A percentile compares a stretch with the other conserved stretches of the same genome.
Conservation (phyloP, 2,329 filamentous ascomycete species). For the Aspergillus quadricinctus region DNA sequence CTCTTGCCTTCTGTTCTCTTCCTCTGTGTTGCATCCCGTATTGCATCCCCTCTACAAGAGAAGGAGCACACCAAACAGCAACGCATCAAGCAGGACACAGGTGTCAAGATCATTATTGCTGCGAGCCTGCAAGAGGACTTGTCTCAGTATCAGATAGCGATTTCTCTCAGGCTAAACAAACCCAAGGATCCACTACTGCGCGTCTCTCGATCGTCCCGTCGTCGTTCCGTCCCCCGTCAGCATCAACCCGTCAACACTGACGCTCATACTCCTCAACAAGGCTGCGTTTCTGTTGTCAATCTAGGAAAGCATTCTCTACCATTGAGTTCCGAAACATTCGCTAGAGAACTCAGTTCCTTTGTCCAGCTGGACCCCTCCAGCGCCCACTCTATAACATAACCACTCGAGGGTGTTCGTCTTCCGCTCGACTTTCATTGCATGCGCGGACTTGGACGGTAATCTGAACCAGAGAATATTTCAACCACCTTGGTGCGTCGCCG, state of each 20-base stretch:
- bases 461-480: background rate
- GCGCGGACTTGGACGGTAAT: background rate
- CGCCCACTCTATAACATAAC: background rate
- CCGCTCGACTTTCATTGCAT: background rate
- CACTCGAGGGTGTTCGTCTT: background rate
- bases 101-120: background rate
- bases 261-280: background rate
- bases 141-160: background rate
- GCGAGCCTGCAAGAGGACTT: background rate
- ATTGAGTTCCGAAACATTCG: background rate
- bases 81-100: background rate
- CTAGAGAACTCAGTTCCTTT: constrained; percentile 1
- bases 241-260: background rate
- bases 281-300: background rate
- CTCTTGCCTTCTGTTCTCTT: background rate
- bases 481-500: background rate
- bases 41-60: background rate
- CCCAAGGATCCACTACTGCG: background rate
- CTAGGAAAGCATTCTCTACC: background rate
- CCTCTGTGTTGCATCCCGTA: background rate
- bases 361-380: background rate
- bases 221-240: background rate
- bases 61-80: background rate
- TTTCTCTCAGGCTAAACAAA: background rate
- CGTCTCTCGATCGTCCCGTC: background rate